phyloP scores from a whole-genome alignment of 1,139 yeast genomes.

The Chernovozyma aurita region DNA sequence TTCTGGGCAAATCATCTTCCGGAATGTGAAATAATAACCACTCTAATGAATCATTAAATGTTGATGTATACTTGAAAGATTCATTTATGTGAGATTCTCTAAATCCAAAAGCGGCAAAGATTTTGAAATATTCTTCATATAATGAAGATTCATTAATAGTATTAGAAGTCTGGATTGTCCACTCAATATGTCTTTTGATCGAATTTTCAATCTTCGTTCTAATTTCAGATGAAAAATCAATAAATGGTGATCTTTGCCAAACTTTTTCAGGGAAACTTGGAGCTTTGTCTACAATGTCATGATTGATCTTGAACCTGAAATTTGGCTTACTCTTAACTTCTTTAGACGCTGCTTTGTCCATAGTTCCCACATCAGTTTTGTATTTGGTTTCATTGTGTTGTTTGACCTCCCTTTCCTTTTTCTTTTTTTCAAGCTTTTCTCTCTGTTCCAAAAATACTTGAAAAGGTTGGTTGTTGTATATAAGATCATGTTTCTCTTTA shows the following conservation, averaged over 20 bases:
- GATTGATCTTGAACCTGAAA: slow-evolving; percentile 1
- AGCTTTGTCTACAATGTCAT: slow-evolving; percentile 3
- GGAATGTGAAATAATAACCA: slow-evolving; percentile 89
- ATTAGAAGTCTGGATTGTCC: slow-evolving; percentile 34
- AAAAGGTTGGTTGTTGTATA: slow-evolving; percentile 73
- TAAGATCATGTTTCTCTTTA: slow-evolving; percentile 42
- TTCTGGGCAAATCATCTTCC: slow-evolving; percentile 81
- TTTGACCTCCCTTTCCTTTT: slow-evolving; percentile 41
- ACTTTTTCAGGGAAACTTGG: slow-evolving; percentile 51
- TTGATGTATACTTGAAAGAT: slow-evolving; percentile 56
- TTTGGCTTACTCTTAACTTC: slow-evolving; percentile 6
- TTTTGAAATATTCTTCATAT: slow-evolving; percentile 10
- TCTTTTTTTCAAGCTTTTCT: slow-evolving; percentile 35
- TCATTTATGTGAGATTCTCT: slow-evolving; percentile 66
- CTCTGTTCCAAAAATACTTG: slow-evolving; percentile 51
- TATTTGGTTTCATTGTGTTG: slow-evolving; percentile 34
- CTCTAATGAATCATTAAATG: slow-evolving; percentile 59
- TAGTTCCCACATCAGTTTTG: slow-evolving; percentile 31
- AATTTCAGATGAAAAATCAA: slow-evolving; percentile 46
- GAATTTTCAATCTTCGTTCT: slow-evolving; percentile 53
- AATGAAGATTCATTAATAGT: slow-evolving; percentile 14
- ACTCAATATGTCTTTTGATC: slow-evolving; percentile 48
- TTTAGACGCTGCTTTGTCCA: slow-evolving; percentile 23
- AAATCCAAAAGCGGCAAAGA: slow-evolving; percentile 56
- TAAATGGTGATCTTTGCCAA: slow-evolving; percentile 61